phyloP scores from a whole-genome alignment of 2,329 filamentous ascomycete genomes.

The Pseudonectria buxi region DNA sequence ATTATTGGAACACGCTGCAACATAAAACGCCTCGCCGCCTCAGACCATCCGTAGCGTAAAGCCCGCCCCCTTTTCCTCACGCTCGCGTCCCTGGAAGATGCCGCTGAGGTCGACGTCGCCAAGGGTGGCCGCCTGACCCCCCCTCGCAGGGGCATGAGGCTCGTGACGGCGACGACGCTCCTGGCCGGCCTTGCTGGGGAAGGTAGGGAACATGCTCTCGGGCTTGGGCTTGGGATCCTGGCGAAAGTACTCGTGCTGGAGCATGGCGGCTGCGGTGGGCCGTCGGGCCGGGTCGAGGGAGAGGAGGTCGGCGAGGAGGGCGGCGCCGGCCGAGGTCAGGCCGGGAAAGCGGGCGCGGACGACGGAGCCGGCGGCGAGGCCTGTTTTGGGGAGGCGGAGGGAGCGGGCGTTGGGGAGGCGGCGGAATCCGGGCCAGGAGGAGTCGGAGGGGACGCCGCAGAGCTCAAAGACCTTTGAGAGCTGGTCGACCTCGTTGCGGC shows the following conservation, averaged over 20 bases:
- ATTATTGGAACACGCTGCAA: no score
- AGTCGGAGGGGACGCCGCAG: conserved; percentile 77
- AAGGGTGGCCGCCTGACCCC: conserved; percentile 58
- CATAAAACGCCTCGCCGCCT: not conserved
- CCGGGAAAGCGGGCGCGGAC: conserved; percentile 75
- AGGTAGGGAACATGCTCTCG: conserved; percentile 91
- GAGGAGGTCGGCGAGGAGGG: conserved; percentile 63
- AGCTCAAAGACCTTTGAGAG: conserved; percentile 82
- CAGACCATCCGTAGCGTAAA: conserved; percentile 57
- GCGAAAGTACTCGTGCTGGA: conserved; percentile 75
- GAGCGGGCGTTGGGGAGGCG: conserved; percentile 80
- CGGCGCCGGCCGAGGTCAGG: conserved; percentile 67
- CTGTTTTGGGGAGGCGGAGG: conserved; percentile 58
- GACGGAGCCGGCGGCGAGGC: conserved; percentile 39
- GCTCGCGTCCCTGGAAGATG: conserved; percentile 61
- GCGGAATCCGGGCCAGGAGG: conserved; percentile 79
- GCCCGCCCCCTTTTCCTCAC: conserved; percentile 58
- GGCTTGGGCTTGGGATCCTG: conserved; percentile 89
- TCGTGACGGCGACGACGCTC: conserved; percentile 68
- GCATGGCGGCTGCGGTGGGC: conserved; percentile 65
- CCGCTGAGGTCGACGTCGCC: conserved; percentile 59
- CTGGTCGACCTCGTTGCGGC: conserved; percentile 88
- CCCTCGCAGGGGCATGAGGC: conserved; percentile 77
- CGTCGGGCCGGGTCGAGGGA: conserved; percentile 66
- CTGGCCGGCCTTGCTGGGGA: conserved; percentile 89